Evolutionary conservation across 176 grass and related monocot genomes (phyloP).

Genomic region (Hsuehochloa calcarea): DNA sequence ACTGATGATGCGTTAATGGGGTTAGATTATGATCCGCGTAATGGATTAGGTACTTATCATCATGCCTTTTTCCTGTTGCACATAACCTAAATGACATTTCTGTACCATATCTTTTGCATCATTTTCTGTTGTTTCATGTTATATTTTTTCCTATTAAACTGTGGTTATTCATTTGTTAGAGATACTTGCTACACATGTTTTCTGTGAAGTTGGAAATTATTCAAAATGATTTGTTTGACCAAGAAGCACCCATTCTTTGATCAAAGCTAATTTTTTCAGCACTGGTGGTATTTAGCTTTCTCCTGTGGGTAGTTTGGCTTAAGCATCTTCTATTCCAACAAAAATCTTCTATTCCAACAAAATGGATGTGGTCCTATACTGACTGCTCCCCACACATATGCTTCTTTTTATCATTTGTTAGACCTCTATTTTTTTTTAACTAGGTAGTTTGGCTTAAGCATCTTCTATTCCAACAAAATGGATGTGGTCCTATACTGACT

Average conservation of each 20-base stretch:
- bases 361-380: too few species aligned
- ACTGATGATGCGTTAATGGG: conserved; percentile 45
- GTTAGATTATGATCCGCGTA: conserved; percentile 61
- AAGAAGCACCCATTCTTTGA: background rate
- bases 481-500: background rate
- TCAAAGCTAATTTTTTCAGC: background rate
- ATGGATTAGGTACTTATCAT: conserved; percentile 59
- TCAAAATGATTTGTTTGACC: background rate
- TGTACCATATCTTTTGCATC: conserved; percentile 15
- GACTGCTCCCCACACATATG: too few species aligned
- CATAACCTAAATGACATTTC: background rate
- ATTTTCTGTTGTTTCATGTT: conserved; percentile 19
- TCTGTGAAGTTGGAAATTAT: conserved; percentile 7
- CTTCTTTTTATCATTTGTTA: too few species aligned
- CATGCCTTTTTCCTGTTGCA: conserved; percentile 10
- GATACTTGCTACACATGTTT: conserved; percentile 16
- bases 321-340: too few species aligned
- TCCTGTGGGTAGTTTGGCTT: too few species aligned
- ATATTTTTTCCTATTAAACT: background rate
- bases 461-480: background rate
- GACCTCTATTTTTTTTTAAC: too few species aligned
- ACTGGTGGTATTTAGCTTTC: background rate
- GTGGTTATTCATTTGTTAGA: background rate
- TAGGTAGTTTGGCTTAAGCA: background rate
- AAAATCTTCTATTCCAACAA: too few species aligned